Base-by-base conservation (phyloP, 495 filamentous ascomycete species). In the Penicillium alfredii region DNA sequence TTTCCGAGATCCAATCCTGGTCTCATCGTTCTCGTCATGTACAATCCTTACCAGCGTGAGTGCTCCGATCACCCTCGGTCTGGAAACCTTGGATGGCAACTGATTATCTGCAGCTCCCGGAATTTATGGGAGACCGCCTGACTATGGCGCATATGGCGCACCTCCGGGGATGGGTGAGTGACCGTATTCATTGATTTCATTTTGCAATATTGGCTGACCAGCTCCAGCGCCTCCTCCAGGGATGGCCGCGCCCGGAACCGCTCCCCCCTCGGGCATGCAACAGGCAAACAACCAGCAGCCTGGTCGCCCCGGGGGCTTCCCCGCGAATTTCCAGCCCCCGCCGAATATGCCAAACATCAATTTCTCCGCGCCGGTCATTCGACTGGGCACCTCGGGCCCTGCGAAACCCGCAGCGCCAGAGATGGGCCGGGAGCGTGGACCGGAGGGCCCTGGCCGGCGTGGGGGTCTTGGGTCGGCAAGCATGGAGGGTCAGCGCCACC, bases 341-440 rank as follows among this genome's bases (percentile, higher is more conserved):
- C 68, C 87, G 27, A 94, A 92, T 55, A 82, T 96, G 72, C 88
- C 92, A 6, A 92, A 94, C 60, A 95, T 98, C 67, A 96, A 99
- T 66, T 94, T 96, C 64, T 92, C 83, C 56, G 93, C 92, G 12
- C 88, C 93, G 32, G 90, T 97, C 22, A 97, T 99, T 60, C 85
- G 92, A 15, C 72, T 99, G 22, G 90, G 90, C 7, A 78, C 74
- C 3, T 74, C 78, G 6, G 76, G 76, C 3, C 80, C 82, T 4
- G 57, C 74, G 15, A 86, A 88, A 53, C 69, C 82, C 23, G 61
- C 76, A 23, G 72, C 71, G n/a, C 64, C 73, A 8, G 61, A 76
- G 17, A 66, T 54, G 4, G 61, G 53, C 6, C 72, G 73, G 46
- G 68, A 74, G 33, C 63, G 67, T 33, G 57, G 58, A 27, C 55